Base-by-base conservation (phyloP, 345 rosid genomes). In the Atalantia buxifolia region DNA sequence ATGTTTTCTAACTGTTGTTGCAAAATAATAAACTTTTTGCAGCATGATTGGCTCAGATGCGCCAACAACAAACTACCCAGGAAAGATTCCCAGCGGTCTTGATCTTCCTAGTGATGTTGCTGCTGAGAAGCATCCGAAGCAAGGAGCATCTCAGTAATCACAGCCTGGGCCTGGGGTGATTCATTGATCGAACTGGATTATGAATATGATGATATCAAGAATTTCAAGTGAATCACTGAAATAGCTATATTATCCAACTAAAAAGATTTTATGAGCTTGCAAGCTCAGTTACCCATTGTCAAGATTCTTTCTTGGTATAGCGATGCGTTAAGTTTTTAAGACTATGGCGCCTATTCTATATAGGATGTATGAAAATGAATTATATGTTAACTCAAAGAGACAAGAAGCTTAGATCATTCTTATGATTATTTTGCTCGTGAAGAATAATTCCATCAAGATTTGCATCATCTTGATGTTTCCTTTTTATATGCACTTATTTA, bases 71-170 rank as follows among this genome's bases (percentile, higher is more conserved):
- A 88, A 89, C 79, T 89, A 85, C 77, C 89, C 90, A 31, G 92
- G 94, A 60, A 89, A 88, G 62, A 81, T 82, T 71, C 93, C 90
- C 45, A 30, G 13, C 2, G 92, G 92, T 8, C 83, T 84, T 75
- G 92, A 86, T 88, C 87, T 87, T 79, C 91, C 94, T 1, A 85
- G 92, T 75, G 89, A 90, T 73, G 76, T 85, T 81, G 86, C 85
- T 75, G 74, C 79, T 57, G 83, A 80, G 81, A 69, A 81, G 75
- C 60, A 50, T 45, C 75, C 69, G 6, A 63, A 59, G 77, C 50
- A 69, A 42, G 68, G 21, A 31, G 25, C 19, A 30, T 24, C 73
- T 36, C 71, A 61, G 35, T 78, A 71, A 66, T 69, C 27, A 69
- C 30, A 63, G 69, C 13, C 74, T 21, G 14, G 24, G 4, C 50